These are phyloP conservation scores for Miscanthus lutarioriparius DNA, from an alignment of 176 grass and related monocot genomes.

Conservation along the genomic window DNA sequence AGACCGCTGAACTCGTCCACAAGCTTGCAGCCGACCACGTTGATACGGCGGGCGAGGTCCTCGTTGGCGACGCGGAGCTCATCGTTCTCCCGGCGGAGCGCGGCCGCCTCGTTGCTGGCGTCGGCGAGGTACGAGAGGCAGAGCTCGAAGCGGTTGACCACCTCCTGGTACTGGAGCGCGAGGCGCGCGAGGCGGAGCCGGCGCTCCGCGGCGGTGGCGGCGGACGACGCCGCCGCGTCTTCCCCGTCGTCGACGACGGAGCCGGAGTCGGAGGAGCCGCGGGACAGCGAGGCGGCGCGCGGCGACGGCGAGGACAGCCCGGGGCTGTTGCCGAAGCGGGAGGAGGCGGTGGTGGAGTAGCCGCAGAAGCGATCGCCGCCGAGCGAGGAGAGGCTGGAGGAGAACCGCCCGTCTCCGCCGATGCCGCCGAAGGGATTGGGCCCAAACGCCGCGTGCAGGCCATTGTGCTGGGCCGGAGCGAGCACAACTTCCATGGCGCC, in stretches of 20 bases:
- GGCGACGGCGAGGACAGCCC: slow-evolving; percentile 8
- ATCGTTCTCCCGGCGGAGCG: slow-evolving; percentile 59
- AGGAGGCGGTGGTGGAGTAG: slow-evolving; percentile 25
- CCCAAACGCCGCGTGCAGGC: slow-evolving; percentile 39
- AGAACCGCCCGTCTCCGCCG: slow-evolving; percentile 35
- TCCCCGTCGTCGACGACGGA: slow-evolving; percentile 43
- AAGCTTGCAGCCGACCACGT: slow-evolving; percentile 37
- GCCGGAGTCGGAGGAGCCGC: slow-evolving; percentile 39
- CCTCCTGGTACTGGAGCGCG: slow-evolving; percentile 71
- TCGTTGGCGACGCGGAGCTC: slow-evolving; percentile 57
- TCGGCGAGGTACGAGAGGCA: slow-evolving; percentile 81
- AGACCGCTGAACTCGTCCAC: slow-evolving; percentile 48
- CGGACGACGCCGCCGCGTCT: background rate
- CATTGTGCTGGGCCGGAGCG: slow-evolving; percentile 45
- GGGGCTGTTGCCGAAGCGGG: slow-evolving; percentile 24
- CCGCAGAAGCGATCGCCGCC: slow-evolving; percentile 55
- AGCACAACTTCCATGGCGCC: slow-evolving; percentile 58
- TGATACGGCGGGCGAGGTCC: slow-evolving; percentile 44
- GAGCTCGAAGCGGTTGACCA: slow-evolving; percentile 59
- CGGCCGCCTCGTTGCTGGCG: slow-evolving; percentile 54
- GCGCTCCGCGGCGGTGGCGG: slow-evolving; percentile 32
- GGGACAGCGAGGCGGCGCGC: slow-evolving; percentile 47
- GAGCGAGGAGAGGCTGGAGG: slow-evolving; percentile 30
- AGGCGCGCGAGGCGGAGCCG: slow-evolving; percentile 59
- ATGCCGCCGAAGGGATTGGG: slow-evolving; percentile 35